Base-by-base conservation (phyloP, 2,329 filamentous ascomycete species). In the Ramularia collo-cygni region DNA sequence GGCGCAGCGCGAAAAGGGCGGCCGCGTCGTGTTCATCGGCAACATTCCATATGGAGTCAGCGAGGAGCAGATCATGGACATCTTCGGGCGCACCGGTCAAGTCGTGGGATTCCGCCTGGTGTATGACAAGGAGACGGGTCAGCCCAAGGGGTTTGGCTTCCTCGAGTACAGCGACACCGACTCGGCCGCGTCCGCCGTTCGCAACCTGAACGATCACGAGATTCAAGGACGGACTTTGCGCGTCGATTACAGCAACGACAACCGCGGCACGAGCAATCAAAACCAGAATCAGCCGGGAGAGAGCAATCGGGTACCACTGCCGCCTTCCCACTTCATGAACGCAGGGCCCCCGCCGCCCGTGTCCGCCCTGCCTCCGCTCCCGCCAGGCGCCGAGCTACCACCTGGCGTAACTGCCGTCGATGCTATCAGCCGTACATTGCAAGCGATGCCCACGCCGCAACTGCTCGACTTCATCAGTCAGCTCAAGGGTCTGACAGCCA, bases 91-190 rank as follows among this genome's bases (percentile, higher is more conserved):
- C 50, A 88, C 85, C 38, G 92, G 92, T 43, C 85, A 89, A 51
- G 90, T 96, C 1, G 74, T 93, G 43, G 90, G 85, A 61, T 96
- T 96, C 63, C 80, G 90, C 37, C 75, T 96, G 35, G 90, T 96
- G 50, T 93, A 95, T 65, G 93, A 96, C 68, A 84, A 88, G 38
- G 90, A 96, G 58, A 95, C 89, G 2, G 89, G 90, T 29, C 81
- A 87, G 41, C 89, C 92, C 1, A 96, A 95, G 64, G 92, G 92
- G 13, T 98, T 95, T 62, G 92, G 92, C 26, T 98, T 96, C 57
- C 85, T 89, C 57, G 90, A 96, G 62, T 98, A 94, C 60, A 84
- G 87, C 40, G 92, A 96, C 59, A 81, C 85, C 44, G 90, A 94
- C 76, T 74, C 88, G 17, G 92, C 92, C 21, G 87, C 90, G 27